phyloP scores from a whole-genome alignment of 2,329 filamentous ascomycete genomes.

The Lecanicillium sp. region DNA sequence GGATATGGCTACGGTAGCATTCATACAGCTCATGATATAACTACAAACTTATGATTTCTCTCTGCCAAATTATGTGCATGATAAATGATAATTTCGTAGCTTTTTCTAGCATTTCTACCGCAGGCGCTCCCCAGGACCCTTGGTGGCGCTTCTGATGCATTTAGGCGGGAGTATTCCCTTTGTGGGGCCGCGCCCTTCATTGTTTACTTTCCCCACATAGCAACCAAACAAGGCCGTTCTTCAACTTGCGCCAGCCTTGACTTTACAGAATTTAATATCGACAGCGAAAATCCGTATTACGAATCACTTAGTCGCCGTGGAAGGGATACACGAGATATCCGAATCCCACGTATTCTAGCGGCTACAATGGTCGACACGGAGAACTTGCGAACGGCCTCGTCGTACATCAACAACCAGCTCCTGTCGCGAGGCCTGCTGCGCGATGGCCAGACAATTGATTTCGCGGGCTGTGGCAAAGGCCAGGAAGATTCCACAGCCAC shows the following conservation, averaged over 20 bases:
- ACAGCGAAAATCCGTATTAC: not conserved
- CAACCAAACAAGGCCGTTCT: conserved; percentile 20
- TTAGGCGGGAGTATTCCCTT: not conserved
- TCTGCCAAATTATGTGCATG: no score
- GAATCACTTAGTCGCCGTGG: not conserved
- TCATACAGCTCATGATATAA: no score
- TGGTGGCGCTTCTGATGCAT: no score
- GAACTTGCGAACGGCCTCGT: conserved; percentile 58
- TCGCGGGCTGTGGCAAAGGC: conserved; percentile 61
- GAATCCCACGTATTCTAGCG: not conserved
- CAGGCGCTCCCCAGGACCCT: no score
- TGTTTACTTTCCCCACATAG: conserved; percentile 33
- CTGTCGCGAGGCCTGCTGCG: conserved; percentile 57
- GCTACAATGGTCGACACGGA: conserved; percentile 47
- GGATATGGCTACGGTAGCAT: no score
- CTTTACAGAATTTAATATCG: not conserved
- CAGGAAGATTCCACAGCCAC: conserved; percentile 50
- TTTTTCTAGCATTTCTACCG: no score
- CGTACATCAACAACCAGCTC: conserved; percentile 67
- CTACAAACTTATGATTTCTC: no score
- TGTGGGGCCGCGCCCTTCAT: conserved; percentile 12
- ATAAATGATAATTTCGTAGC: no score
- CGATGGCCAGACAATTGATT: conserved; percentile 72
- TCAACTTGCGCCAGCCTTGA: not conserved
- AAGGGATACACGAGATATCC: not conserved